Evolutionary conservation across 768 basidiomycete genomes (phyloP), one percentile per base, ranked within the genome.

Genomic region (Chiua virens): DNA sequence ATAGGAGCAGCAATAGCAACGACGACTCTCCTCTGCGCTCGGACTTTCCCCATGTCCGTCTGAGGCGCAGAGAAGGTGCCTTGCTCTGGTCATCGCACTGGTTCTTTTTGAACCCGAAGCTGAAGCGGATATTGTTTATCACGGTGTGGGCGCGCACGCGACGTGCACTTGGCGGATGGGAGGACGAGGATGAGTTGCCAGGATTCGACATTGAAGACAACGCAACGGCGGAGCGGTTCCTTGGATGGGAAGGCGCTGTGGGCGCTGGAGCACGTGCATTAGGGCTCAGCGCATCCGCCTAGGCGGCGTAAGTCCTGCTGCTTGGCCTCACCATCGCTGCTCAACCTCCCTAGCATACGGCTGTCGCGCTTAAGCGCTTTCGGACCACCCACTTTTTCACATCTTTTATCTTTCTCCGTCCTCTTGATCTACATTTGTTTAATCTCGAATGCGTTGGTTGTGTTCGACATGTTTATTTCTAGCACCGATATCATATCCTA

Each of bases 81-180:
- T 73, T 98, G 50, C 77, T 98, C 8, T 98, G 95, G 95, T 94
- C 91, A 30, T 92, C 91, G 11, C 92, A 96, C 67, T 96, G 92
- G 87, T 98, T 98, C 77, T 96, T 98, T 75, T 75, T 92, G 62
- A 96, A 94, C 76, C 81, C 87, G 62, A 95, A 92, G 75, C 74
- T 85, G 71, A 97, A 95, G 74, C 85, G 95, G 20, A 83, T 98
- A 61, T 71, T 98, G 49, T 98, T 96, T 73, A 80, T 97, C 52
- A 88, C 92, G 2, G 85, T 92, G 20, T 97, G 93, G 92, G 92
- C 94, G 8, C 81, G 87, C 39, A 86, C 86, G 28, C 80, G 79
- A 60, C 79, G 81, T 43, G 73, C 81, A 18, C 72, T 74, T 17
- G 71, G 79, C 36, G 80, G 73, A 47, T 82, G 77, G 73, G 72